A percentile compares a stretch with the other conserved stretches of the same genome.
Evolutionary conservation across 331 rosid species (phyloP).

Genomic region (Quercus phellos): DNA sequence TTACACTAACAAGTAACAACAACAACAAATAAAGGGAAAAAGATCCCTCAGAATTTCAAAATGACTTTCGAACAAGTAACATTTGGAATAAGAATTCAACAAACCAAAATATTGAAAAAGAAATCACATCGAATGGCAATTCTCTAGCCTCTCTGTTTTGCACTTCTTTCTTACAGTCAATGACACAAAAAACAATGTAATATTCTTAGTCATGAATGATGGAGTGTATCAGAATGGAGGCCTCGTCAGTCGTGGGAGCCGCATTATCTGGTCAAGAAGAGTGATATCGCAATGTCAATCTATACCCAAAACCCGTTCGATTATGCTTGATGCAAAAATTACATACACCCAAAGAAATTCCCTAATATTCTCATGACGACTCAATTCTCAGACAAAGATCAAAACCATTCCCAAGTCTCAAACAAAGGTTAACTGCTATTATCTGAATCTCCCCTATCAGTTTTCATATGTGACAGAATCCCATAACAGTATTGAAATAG

Average conservation of each 20-base stretch:
- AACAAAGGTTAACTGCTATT: neutral
- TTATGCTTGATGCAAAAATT: neutral
- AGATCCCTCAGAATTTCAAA: no score
- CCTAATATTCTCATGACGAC: neutral
- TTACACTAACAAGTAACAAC: no score
- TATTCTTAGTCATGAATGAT: conserved; percentile 27
- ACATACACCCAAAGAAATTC: neutral
- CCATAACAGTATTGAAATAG: neutral
- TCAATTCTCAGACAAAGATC: neutral
- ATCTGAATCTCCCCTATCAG: neutral
- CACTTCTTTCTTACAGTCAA: neutral
- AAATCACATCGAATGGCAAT: no score
- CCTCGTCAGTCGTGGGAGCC: conserved; percentile 41
- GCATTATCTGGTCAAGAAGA: conserved; percentile 27
- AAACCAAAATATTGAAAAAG: no score
- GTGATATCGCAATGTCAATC: neutral
- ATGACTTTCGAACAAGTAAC: no score
- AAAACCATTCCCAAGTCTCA: neutral
- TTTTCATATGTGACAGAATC: neutral
- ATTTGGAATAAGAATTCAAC: no score
- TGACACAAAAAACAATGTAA: neutral
- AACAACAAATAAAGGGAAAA: no score
- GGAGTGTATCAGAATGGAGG: conserved; percentile 36
- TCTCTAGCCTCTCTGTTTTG: no score
- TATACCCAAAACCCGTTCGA: neutral